phyloP scores from a whole-genome alignment of 495 filamentous ascomycete species.

The Lentithecium fluviatile region DNA sequence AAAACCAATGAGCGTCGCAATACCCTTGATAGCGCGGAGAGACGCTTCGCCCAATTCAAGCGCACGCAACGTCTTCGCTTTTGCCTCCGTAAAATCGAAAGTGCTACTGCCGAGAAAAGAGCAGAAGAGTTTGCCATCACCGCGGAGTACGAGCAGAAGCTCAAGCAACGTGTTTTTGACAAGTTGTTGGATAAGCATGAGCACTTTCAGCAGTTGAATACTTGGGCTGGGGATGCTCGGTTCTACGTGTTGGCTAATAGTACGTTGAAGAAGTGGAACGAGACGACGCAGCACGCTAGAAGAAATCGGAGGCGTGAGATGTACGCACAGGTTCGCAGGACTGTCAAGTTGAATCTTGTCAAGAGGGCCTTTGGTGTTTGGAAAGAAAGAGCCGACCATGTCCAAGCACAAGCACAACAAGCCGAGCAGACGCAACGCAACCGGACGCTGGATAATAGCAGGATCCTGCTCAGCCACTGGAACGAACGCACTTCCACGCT shows the following conservation, averaged over 20 bases:
- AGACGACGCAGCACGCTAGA: slow-evolving; percentile 51
- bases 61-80: slow-evolving; percentile 6
- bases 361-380: slow-evolving; percentile 48
- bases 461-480: slow-evolving; percentile 17
- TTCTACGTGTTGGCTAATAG: slow-evolving; percentile 61
- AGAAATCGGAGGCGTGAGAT: slow-evolving; percentile 58
- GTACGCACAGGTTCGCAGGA: slow-evolving; percentile 59
- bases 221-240: slow-evolving; percentile 54
- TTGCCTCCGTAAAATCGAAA: slow-evolving; percentile 19
- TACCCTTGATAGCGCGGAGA: slow-evolving; percentile 29
- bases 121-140: slow-evolving; percentile 44
- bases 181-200: slow-evolving; percentile 50
- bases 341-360: slow-evolving; percentile 58
- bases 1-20: slow-evolving; percentile 29
- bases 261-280: slow-evolving; percentile 56
- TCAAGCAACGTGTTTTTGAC: slow-evolving; percentile 51
- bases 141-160: slow-evolving; percentile 54
- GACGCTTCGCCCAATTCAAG: slow-evolving; percentile 18
- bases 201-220: slow-evolving; percentile 52
- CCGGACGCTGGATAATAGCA: slow-evolving; percentile 37
- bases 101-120: slow-evolving; percentile 6
- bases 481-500: slow-evolving; percentile 7
- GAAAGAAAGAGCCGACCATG: slow-evolving; percentile 45
- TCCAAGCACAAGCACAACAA: slow-evolving; percentile 46
- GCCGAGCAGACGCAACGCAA: slow-evolving; percentile 42